phyloP scores from a whole-genome alignment of 73 alveolate genomes.

The Uronychia binucleata region DNA sequence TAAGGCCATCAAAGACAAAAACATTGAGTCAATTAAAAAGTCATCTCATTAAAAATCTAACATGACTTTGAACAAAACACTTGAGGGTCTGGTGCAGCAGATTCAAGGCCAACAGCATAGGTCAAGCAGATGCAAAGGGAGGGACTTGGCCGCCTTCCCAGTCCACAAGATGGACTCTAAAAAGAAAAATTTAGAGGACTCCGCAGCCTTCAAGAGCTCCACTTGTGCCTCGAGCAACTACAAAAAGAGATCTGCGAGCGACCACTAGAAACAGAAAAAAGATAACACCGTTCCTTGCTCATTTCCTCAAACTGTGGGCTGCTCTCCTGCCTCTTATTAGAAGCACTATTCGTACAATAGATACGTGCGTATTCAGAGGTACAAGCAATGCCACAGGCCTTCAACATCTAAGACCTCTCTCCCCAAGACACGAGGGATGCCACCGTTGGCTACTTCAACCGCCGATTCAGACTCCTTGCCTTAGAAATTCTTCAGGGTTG shows the following conservation, averaged over 20 bases:
- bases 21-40: not conserved
- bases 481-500: not conserved
- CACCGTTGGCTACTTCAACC: not conserved
- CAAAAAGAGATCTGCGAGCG: not conserved
- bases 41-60: not conserved
- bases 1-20: not conserved
- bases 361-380: not conserved
- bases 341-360: not conserved
- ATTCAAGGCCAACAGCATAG: not conserved
- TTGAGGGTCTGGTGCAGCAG: not conserved
- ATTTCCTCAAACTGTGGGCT: not conserved
- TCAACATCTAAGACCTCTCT: not conserved
- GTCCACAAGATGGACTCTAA: not conserved
- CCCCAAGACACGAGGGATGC: not conserved
- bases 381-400: not conserved
- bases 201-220: not conserved
- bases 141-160: not conserved
- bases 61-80: not conserved
- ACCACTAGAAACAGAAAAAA: not conserved
- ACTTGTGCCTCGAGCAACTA: not conserved
- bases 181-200: not conserved
- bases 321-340: not conserved
- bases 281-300: not conserved
- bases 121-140: not conserved
- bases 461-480: not conserved